Evolutionary conservation across 108 stramenopile species (phyloP), one percentile per base, ranked within the genome.

Genomic region (Fragilaria crotonensis): DNA sequence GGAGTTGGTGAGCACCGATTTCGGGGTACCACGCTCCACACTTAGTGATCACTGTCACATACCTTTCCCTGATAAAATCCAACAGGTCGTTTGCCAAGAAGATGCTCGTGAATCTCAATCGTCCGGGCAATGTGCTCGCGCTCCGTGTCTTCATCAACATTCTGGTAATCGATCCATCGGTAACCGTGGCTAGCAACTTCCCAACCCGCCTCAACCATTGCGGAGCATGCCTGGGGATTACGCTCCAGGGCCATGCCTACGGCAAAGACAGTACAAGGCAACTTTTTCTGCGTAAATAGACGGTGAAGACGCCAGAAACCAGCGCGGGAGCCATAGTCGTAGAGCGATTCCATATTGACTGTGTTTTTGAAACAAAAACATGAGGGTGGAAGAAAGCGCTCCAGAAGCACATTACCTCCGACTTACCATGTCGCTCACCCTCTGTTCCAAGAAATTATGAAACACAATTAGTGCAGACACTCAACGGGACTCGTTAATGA

Each of bases 31-130:
- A n/a, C n/a, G 11, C 41, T 17, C 17, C 17, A 14, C 41, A 44
- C 41, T 44, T 17, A 44, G 11, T 44, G 14, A 44, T 44, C 41
- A 44, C 41, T 14, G 17, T 44, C 1, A 55, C 60, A 18, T 63
- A 66, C 64, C 64, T 96, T 96, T 26, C 96, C 96, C 74, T 95
- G 94, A 66, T 96, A 96, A 33, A 95, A 78, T 30, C 96, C 96
- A 52, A 87, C 79, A 1, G 96, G 96, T 14, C 92, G 68, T 47
- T 75, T 75, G 20, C 94, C 93, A 30, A 94, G 51, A 47, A 96
- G 49, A 25, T 78, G 67, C 45, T 79, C 68, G 33, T 95, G 94
- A 57, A 97, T 89, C n/a, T 83, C 80, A 49, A 97, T 86, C 5
- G 96, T 63, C 30, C 86, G 70, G n/a, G 52, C 54, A 54, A 97